Base-by-base conservation (phyloP, 108 stramenopile species). In the Cyclotella sp. region DNA sequence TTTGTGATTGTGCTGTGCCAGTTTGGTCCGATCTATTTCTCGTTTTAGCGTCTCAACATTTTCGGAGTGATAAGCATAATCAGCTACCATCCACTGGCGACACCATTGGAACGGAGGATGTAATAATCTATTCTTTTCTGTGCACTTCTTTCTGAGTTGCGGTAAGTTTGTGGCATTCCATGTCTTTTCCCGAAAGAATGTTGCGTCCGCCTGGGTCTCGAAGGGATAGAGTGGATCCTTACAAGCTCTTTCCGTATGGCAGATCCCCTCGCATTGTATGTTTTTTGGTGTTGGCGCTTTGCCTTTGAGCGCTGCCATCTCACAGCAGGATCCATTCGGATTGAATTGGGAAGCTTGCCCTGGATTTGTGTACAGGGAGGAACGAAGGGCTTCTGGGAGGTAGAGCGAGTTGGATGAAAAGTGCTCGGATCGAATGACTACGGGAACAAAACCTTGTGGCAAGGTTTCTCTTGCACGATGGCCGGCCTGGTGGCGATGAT, bases 61-160 rank as follows among this genome's bases (percentile, higher is more conserved):
- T 24, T 27, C 29, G 9, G 22, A 27, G 15, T 47, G 24, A 26
- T 15, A 5, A 2, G 22, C 14, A 16, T 2, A 26, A 63, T 19
- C 52, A 8, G n/a, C 52, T 51, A 52, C 41, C 54, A 70, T 58
- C 70, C 70, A 70, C 46, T 70, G 70, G 11, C 44, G 70, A 58
- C 70, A 70, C 70, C 70, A 70, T 18, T 3, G 21, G 27, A 30
- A 70, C 42, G 55, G 41, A 57, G 70, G 70, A 42, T 24, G 21
- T 42, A 70, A 58, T 6, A 19, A 12, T 6, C 42, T 14, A 58
- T 57, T 70, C 43, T 24, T 70, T 15, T 12, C 14, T 11, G 57
- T 59, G 28, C 55, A 57, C 12, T n/a, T 57, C 0, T 12, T 16
- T 21, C 14, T 42, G 5, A 58, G 22, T 22, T 57, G 18, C 6